Conservation (phyloP, 805 yeast species). For the Metschnikowia lochheadii region DNA sequence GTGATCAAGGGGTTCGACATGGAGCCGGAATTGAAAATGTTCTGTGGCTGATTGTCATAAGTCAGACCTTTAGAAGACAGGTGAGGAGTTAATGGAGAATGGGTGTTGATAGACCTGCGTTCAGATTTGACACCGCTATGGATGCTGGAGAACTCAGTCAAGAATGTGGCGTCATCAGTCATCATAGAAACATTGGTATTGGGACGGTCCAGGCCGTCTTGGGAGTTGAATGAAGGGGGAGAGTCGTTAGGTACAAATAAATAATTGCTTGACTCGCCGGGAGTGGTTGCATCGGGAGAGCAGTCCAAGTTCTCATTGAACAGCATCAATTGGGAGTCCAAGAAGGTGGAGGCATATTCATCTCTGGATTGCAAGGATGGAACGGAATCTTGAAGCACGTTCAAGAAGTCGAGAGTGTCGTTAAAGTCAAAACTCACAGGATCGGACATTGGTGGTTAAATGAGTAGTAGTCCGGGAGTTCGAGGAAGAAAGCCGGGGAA, state of each 20-base stretch:
- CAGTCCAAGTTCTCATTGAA: background rate
- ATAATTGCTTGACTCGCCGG: background rate
- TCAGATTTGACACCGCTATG: background rate
- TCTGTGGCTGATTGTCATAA: background rate
- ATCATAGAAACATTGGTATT: background rate
- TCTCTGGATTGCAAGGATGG: background rate
- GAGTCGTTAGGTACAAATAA: background rate
- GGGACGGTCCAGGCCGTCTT: background rate
- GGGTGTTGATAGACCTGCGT: background rate
- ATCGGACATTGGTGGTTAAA: background rate
- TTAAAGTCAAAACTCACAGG: slow-evolving; percentile 2
- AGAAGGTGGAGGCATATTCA: background rate
- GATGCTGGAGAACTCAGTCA: slow-evolving; percentile 3
- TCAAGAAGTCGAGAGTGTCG: slow-evolving; percentile 3
- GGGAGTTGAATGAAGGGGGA: background rate
- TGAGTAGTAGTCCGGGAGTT: background rate
- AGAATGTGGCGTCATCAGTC: slow-evolving; percentile 4
- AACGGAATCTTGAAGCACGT: slow-evolving; percentile 2
- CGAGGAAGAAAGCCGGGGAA: background rate
- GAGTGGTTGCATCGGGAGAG: background rate
- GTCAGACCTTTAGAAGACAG: slow-evolving; percentile 3
- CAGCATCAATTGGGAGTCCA: slow-evolving; percentile 1
- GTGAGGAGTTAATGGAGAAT: slow-evolving; percentile 2
- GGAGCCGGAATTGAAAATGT: background rate
- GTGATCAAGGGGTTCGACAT: background rate